Evolutionary conservation across 2,329 filamentous ascomycete species (phyloP), one percentile per base, ranked within the genome.

Genomic region (Exophiala alcalophila): DNA sequence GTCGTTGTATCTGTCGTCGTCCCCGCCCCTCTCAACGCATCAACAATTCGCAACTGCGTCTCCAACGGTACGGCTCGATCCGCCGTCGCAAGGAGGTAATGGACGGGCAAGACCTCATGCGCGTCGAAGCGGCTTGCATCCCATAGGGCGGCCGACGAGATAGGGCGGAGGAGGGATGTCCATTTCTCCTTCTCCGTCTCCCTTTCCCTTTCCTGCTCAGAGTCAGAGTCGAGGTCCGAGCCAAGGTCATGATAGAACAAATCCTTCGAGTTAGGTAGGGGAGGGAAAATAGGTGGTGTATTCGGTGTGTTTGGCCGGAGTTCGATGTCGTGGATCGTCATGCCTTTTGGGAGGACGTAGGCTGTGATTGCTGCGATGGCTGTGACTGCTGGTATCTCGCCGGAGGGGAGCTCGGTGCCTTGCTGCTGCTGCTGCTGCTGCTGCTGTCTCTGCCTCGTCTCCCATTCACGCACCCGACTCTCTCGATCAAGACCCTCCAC

Each of bases 321-420:
- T 6, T 39, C 27, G 5, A 23, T 15, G 3, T 21, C 14, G 3
- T 11, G 15, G 5, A 47, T 20, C n/a, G 9, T 31, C 38, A 36
- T 40, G 11, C 40, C 45, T 30, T 26, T 25, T 8, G 39, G 40
- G 4, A 43, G 4, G 18, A 44, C 21, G 35, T n/a, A 44, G 14
- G 40, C 12, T 6, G 45, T 24, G 20, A 48, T 27, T 15, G 45
- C 33, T 14, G 45, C 40, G 25, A 48, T 28, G 26, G 21, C 45
- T 9, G 40, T 18, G n/a, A 48, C 45, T 28, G n/a, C 16, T 21
- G 18, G 39, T 48, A 3, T 8, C n/a, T n/a, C n/a, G n/a, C n/a
- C n/a, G n/a, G n/a, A n/a, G n/a, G n/a, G n/a, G n/a, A n/a, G n/a
- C n/a, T n/a, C n/a, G n/a, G n/a, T n/a, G n/a, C n/a, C n/a, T n/a